Percentiles rank a stretch among this genome's conserved stretches.
phyloP scores from a whole-genome alignment of 2,329 filamentous ascomycete genomes.

The Rhynchosporium graminicola region DNA sequence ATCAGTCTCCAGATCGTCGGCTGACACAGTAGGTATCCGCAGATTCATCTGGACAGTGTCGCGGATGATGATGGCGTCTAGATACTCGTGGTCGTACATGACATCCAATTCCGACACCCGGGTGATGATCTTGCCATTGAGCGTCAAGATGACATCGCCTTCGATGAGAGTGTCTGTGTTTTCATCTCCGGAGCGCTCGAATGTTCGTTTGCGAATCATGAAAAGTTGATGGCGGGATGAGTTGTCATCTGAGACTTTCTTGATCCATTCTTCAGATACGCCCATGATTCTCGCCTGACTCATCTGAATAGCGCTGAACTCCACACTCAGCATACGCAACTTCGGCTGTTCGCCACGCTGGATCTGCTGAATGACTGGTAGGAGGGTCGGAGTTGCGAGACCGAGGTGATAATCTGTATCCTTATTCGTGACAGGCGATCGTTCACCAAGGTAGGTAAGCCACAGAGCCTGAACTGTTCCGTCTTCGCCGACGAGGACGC shows the following conservation, averaged over 20 bases:
- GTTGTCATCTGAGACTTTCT: conserved; percentile 84
- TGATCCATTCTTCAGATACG: conserved; percentile 92
- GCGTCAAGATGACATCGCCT: conserved; percentile 86
- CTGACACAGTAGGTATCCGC: conserved; percentile 80
- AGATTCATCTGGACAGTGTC: conserved; percentile 78
- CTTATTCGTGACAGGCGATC: conserved; percentile 73
- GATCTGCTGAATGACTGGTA: conserved; percentile 86
- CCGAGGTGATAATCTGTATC: conserved; percentile 97
- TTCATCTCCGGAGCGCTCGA: conserved; percentile 56
- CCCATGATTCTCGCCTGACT: conserved; percentile 96
- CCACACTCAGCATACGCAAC: conserved; percentile 87
- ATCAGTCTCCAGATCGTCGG: conserved; percentile 88
- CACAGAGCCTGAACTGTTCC: conserved; percentile 93
- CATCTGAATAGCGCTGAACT: conserved; percentile 96
- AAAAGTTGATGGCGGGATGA: conserved; percentile 94
- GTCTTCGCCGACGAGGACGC: conserved; percentile 85
- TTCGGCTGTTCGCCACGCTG: conserved; percentile 77
- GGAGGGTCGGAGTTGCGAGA: conserved; percentile 80
- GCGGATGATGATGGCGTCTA: conserved; percentile 85
- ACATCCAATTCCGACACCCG: conserved; percentile 90
- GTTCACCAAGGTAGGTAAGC: conserved; percentile 95
- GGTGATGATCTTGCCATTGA: conserved; percentile 92
- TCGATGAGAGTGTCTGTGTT: conserved; percentile 73
- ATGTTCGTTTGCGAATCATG: conserved; percentile 91
- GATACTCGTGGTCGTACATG: conserved; percentile 86